Evolutionary conservation across 495 filamentous ascomycete genomes (phyloP), one percentile per base, ranked within the genome.

Genomic region (Rhizodiscina lignyota): DNA sequence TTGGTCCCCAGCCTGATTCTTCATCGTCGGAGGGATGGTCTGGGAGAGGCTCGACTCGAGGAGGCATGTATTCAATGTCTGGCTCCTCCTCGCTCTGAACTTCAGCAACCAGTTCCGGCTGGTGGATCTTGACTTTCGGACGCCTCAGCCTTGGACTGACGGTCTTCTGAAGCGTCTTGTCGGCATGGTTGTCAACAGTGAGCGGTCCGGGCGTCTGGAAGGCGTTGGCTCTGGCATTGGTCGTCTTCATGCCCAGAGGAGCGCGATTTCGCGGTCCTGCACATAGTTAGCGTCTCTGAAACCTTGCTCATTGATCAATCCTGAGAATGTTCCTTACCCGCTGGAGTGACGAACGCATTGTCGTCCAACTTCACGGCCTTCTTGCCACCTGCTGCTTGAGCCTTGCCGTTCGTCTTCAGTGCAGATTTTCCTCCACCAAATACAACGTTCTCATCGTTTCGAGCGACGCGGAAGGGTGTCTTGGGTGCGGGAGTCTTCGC

Each of bases 191-290:
- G n/a, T 53, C 58, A 26, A 55, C 60, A 21, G 48, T 43, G 24
- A 59, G 57, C 6, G 63, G 63, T 19, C 60, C 68, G 1, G 74
- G 73, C 4, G 72, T 83, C 44, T 77, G 72, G 24, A 75, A 66
- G 3, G 67, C 67, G 24, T 6, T 27, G 34, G 80, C 67, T 61
- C 89, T 94, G 27, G 79, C 81, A 57, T 99, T 99, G 29, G 89
- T 94, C 0, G 87, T 96, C 57, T 99, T 99, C 62, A 76, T 67
- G 24, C 91, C 91, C 34, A 94, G 58, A 3, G 82, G 77, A 26
- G 89, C 85, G 41, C 84, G 75, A 31, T 67, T 78, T 27, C 73
- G 71, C 31, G 75, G 68, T 30, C 67, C 79, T 82, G 39, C 18
- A 30, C n/a, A n/a, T n/a, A n/a, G n/a, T n/a, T n/a, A n/a, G n/a